Base-by-base conservation (phyloP, 768 basidiomycete genomes). In the Hygrophoropsis aurantiaca region DNA sequence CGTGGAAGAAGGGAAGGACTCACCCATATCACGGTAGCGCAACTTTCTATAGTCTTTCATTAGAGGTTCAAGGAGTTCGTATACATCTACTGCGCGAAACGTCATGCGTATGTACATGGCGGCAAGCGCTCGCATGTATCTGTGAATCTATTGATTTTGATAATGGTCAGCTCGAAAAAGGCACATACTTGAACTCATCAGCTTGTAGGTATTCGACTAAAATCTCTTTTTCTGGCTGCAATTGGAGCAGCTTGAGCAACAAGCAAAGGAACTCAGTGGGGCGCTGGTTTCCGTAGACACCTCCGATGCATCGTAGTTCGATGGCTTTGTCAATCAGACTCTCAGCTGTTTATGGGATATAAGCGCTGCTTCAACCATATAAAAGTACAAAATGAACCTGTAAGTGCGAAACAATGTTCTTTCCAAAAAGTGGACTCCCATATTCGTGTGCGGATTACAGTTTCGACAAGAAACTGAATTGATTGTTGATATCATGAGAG, bases 151-250 rank as follows among this genome's bases (percentile, higher is more conserved):
- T 40, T 50, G 18, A 53, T 24, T n/a, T n/a, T n/a, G n/a, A 42
- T 36, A 9, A 20, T 30, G 7, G 10, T 27, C 11, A 11, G n/a
- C n/a, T n/a, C n/a, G n/a, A n/a, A 10, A 26, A 27, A 5, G 41
- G 11, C 13, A 25, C 5, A 20, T n/a, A 95, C 97, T 99, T 99
- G 78, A 97, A 99, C 65, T 99, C 97, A 50, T 98, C 97, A 6
- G 93, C 97, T 45, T 85, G 81, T 19, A 99, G 73, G 63, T 99
- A 99, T 62, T 98, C 97, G 1, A 98, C 73, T 42, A 98, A 64
- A 44, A 99, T 97, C 69, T 98, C 97, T 65, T 94, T 95, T 69
- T 97, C 91, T 3, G 97, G 97, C 62, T 98, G 97, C 41, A 99
- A 85, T 69, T 97, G 95, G 36, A 99, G 76, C 42, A 99, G 78